phyloP scores from a whole-genome alignment of 805 yeast species.

The Wickerhamiella allomyrinae region DNA sequence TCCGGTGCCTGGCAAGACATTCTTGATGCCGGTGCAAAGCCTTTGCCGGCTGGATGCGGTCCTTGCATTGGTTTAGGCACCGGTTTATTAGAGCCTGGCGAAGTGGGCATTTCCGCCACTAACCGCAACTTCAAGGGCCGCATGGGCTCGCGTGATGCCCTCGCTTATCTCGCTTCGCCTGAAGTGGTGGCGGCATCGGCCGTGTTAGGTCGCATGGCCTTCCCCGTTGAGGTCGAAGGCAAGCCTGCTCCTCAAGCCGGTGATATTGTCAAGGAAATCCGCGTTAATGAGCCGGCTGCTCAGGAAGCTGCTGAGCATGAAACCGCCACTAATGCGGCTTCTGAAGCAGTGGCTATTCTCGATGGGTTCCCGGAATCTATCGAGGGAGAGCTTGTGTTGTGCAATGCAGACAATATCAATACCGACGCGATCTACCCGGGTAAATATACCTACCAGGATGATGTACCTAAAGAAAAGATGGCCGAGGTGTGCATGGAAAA shows the following conservation, averaged over 20 bases:
- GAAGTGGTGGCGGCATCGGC: constrained; percentile 99
- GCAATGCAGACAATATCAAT: constrained; percentile 87
- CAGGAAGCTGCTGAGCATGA: constrained; percentile 20
- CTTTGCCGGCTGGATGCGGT: constrained; percentile 98
- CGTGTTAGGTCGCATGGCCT: constrained; percentile 82
- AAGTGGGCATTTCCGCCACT: constrained; percentile 96
- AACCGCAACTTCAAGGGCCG: constrained; percentile 98
- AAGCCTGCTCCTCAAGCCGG: constrained; percentile 33
- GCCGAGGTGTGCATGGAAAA: constrained; percentile 99
- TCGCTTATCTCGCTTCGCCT: constrained; percentile 92
- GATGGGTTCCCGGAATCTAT: constrained; percentile 85
- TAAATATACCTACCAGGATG: constrained; percentile 96
- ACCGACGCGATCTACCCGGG: constrained; percentile 99
- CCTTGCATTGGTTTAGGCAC: constrained; percentile 98
- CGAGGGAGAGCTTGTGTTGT: constrained; percentile 80
- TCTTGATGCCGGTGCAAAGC: constrained; percentile 83
- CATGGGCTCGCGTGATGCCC: constrained; percentile 95
- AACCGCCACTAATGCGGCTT: constrained; percentile 20
- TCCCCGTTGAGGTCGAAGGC: constrained; percentile 76
- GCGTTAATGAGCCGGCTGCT: constrained; percentile 24
- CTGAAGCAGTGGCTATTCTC: constrained; percentile 43
- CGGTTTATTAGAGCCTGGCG: constrained; percentile 87
- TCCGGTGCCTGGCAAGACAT: constrained; percentile 86
- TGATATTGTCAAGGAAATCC: constrained; percentile 32
- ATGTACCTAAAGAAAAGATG: constrained; percentile 87